phyloP scores from a whole-genome alignment of 2,329 filamentous ascomycete genomes.

The Stenocarpella maydis region DNA sequence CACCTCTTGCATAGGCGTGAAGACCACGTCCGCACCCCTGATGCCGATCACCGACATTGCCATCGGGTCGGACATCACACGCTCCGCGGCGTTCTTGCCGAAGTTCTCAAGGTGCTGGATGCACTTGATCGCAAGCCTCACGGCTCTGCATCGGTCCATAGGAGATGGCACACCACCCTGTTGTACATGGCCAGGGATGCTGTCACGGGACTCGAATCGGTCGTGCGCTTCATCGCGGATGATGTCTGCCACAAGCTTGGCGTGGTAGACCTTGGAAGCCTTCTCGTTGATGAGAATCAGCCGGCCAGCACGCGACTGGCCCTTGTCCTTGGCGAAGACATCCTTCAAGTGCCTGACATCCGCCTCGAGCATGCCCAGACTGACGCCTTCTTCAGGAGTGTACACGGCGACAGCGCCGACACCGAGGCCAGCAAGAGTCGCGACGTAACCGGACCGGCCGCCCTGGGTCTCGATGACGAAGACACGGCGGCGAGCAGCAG shows the following conservation, averaged over 20 bases:
- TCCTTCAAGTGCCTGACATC: slow-evolving; percentile 91
- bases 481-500: slow-evolving; percentile 88
- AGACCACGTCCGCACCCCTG: slow-evolving; percentile 87
- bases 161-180: slow-evolving; percentile 92
- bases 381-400: slow-evolving; percentile 95
- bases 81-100: slow-evolving; percentile 68
- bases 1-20: slow-evolving; percentile 80
- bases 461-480: slow-evolving; percentile 99
- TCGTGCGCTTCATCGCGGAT: slow-evolving; percentile 93
- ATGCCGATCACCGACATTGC: slow-evolving; percentile 90
- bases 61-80: slow-evolving; percentile 76
- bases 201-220: slow-evolving; percentile 90
- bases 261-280: slow-evolving; percentile 87
- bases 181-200: slow-evolving; percentile 92
- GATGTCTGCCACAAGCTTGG: slow-evolving; percentile 93
- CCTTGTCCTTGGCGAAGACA: slow-evolving; percentile 84
- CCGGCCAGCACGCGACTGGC: slow-evolving; percentile 88
- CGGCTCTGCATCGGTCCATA: slow-evolving; percentile 94
- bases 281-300: slow-evolving; percentile 97
- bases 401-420: slow-evolving; percentile 94
- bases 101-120: slow-evolving; percentile 89
- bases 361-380: slow-evolving; percentile 87
- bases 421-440: slow-evolving; percentile 87
- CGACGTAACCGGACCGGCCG: slow-evolving; percentile 91
- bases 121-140: slow-evolving; percentile 91